These are phyloP conservation scores for Effrenium voratum DNA, from an alignment of 73 alveolate species.

Conservation along the genomic window DNA sequence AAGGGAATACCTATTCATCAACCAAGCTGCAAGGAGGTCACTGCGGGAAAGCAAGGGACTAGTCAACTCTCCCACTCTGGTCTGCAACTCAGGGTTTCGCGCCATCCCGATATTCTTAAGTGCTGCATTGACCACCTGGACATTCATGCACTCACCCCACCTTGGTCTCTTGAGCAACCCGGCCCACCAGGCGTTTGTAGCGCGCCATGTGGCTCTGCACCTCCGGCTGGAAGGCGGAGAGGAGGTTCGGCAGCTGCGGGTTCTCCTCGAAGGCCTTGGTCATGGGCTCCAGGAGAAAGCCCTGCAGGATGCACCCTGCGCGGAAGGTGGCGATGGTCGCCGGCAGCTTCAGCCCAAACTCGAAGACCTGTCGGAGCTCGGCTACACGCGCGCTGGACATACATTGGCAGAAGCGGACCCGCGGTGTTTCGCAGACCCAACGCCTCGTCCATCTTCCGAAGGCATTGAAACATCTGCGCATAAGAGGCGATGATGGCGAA, in stretches of 20 bases:
- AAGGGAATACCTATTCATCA: too few relatives aligned
- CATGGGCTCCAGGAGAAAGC: slow-evolving; percentile 83
- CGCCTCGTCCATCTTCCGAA: slow-evolving; percentile 82
- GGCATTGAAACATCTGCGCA: slow-evolving; percentile 86
- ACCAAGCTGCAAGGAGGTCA: too few relatives aligned
- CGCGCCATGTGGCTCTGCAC: background rate
- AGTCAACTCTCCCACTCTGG: too few relatives aligned
- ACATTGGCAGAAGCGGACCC: too few relatives aligned
- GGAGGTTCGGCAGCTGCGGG: slow-evolving; percentile 49
- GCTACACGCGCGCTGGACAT: background rate
- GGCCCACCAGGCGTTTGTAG: slow-evolving; percentile 40
- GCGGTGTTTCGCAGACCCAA: too few relatives aligned
- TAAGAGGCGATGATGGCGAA: slow-evolving; percentile 91
- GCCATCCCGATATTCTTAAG: too few relatives aligned
- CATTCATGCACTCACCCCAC: background rate
- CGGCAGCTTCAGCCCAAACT: slow-evolving; percentile 84
- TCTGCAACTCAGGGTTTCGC: too few relatives aligned
- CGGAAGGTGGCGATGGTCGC: slow-evolving; percentile 85
- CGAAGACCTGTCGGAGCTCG: background rate
- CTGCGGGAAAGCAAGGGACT: too few relatives aligned
- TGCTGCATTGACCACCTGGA: too few relatives aligned
- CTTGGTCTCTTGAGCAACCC: background rate
- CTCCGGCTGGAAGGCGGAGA: slow-evolving; percentile 46
- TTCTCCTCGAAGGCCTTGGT: slow-evolving; percentile 81
- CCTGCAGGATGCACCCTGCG: slow-evolving; percentile 86